Conservation (phyloP, 179 eudicot species). For the Actinidia arguta region DNA sequence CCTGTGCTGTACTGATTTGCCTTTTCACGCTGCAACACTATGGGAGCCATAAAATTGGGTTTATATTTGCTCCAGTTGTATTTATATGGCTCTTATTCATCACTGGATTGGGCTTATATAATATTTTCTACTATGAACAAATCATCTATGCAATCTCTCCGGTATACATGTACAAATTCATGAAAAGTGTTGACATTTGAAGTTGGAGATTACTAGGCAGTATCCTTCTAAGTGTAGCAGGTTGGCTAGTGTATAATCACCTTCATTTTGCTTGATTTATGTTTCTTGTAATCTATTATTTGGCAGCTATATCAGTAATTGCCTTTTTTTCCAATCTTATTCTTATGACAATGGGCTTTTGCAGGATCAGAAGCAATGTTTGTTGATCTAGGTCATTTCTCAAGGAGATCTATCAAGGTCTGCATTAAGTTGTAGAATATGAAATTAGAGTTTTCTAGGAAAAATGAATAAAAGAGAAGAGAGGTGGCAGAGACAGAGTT, state of each 20-base stretch:
- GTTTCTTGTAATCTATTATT: neutral
- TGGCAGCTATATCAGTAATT: neutral
- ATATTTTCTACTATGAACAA: slow-evolving; percentile 35
- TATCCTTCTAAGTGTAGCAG: slow-evolving; percentile 51
- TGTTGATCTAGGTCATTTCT: slow-evolving; percentile 66
- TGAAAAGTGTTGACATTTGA: slow-evolving; percentile 18
- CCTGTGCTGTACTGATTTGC: slow-evolving; percentile 60
- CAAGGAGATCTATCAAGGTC: slow-evolving; percentile 57
- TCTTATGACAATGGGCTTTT: neutral
- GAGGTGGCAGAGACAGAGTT: too few relatives aligned
- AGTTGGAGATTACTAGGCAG: slow-evolving; percentile 46
- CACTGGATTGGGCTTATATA: slow-evolving; percentile 35
- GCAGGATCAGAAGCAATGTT: slow-evolving; percentile 66
- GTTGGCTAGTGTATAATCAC: slow-evolving; percentile 17
- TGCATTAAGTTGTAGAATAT: too few relatives aligned
- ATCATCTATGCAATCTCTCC: slow-evolving; percentile 52
- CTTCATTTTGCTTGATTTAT: slow-evolving; percentile 13
- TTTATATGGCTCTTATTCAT: slow-evolving; percentile 44
- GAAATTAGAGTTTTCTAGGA: too few relatives aligned
- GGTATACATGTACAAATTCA: slow-evolving; percentile 35
- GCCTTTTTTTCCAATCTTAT: neutral
- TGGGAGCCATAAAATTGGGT: slow-evolving; percentile 58
- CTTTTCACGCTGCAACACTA: slow-evolving; percentile 57
- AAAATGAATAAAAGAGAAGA: too few relatives aligned
- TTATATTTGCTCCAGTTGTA: slow-evolving; percentile 63